Evolutionary conservation across 345 rosid species (phyloP).

Genomic region (Adansonia digitata): DNA sequence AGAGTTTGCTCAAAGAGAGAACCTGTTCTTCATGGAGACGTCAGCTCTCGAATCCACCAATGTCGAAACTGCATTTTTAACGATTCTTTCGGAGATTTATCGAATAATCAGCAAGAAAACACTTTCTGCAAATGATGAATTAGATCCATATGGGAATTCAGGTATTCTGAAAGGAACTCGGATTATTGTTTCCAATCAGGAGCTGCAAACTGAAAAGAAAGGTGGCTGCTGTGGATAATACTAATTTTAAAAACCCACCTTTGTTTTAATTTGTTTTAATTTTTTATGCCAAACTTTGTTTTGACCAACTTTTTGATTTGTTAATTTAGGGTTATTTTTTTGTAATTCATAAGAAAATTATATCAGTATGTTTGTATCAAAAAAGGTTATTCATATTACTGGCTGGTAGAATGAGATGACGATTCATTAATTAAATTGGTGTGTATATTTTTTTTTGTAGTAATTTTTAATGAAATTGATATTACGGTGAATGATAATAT

Average conservation of each 20-base stretch:
- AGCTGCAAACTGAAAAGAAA: slow-evolving; percentile 22
- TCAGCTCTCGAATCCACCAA: slow-evolving; percentile 55
- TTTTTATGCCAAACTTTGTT: background rate
- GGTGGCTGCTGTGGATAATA: slow-evolving; percentile 46
- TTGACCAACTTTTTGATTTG: background rate
- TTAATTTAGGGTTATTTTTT: background rate
- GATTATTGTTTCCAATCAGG: slow-evolving; percentile 49
- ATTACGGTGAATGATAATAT: too few species aligned
- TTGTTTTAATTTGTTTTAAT: background rate
- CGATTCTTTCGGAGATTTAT: slow-evolving; percentile 52
- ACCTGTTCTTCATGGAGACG: slow-evolving; percentile 65
- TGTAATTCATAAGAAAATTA: too few species aligned
- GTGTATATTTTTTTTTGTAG: too few species aligned
- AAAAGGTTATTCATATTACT: too few species aligned
- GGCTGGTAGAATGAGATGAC: too few species aligned
- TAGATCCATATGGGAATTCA: slow-evolving; percentile 22
- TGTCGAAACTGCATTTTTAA: slow-evolving; percentile 63
- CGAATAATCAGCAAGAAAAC: slow-evolving; percentile 59
- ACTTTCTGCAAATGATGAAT: slow-evolving; percentile 40
- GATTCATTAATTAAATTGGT: too few species aligned
- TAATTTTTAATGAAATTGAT: too few species aligned
- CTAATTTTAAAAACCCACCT: slow-evolving; percentile 11
- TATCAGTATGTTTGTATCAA: too few species aligned
- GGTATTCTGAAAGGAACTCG: slow-evolving; percentile 54
- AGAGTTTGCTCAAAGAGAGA: slow-evolving; percentile 69